Base-by-base conservation (phyloP, 345 rosid genomes). In the Gossypium australe region DNA sequence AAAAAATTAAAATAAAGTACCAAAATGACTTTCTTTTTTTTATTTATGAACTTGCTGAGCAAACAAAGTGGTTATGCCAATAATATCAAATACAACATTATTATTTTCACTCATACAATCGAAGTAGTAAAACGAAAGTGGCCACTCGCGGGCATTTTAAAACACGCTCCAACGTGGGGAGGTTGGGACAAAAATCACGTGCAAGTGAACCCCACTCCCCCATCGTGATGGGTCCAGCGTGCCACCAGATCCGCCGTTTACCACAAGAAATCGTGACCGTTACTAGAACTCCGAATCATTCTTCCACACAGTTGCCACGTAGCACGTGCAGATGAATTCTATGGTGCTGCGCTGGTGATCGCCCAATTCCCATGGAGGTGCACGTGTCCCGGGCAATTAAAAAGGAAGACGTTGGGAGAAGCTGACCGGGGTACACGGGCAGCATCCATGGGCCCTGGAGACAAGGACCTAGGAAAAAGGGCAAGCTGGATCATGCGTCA, bases 401-500 rank as follows among this genome's bases (percentile, higher is more conserved):
- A 59, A 24, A 24, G 13, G 3, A 1, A 12, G 0, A 1, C 17
- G 38, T 48, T 24, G 41, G 20, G 41, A 67, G 57, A 9, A 12
- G 12, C 38, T 67, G 71, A 56, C 71, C 71, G 71, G 57, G 41
- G 71, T 6, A 67, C 20, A 67, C 41, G 71, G 57, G 71, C 71
- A 48, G 57, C 20, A 48, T 13, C 20, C 34, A 1, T 47, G 13
- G 71, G 18, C 18, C 71, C 71, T 4, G 44, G 72, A 22, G 72
- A 68, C 57, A 25, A 68, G 18, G 58, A 48, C 72, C 57, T 68
- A 25, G 58, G 58, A 67, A 58, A 75, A 53, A 2, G 87, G 73
- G 85, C 91, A 85, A 81, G 25, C 38, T 9, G 24, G 77, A 69
- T 75, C 22, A 49, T 68, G 71, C 44, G 78, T 76, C 77, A 56